These are phyloP conservation scores for Teratosphaeria destructans DNA, from an alignment of 2,329 filamentous ascomycete species.

Conservation along the genomic window DNA sequence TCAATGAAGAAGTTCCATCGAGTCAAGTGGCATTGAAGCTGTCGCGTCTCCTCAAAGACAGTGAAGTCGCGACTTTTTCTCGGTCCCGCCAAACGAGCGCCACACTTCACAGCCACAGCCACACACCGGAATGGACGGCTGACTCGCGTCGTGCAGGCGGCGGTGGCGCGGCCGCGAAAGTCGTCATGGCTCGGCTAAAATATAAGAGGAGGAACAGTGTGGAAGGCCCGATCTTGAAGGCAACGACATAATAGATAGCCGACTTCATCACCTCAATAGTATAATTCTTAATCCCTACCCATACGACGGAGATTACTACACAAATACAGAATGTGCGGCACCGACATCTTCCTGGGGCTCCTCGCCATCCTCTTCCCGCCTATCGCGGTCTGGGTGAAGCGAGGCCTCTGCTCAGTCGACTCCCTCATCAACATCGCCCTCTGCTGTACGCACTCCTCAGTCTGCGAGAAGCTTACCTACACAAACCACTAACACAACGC, in stretches of 20 bases:
- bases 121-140: not conserved
- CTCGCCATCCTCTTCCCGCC: constrained; percentile 51
- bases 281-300: no score
- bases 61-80: not conserved
- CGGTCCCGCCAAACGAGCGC: not conserved
- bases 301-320: not conserved
- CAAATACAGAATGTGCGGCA: constrained; percentile 41
- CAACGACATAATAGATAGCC: not conserved
- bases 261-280: no score
- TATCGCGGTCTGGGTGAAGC: constrained; percentile 75
- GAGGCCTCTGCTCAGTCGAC: constrained; percentile 84
- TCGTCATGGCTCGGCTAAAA: not conserved
- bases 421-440: constrained; percentile 92
- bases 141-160: not conserved
- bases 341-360: constrained; percentile 51
- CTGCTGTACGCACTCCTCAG: constrained; percentile 36
- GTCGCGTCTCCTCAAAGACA: not conserved
- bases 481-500: not conserved
- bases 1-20: not conserved
- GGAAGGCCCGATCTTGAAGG: not conserved
- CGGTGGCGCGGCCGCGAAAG: not conserved
- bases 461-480: not conserved
- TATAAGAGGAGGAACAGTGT: no score
- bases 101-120: not conserved
- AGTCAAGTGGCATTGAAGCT: no score